These are phyloP conservation scores for Naganishia friedmannii DNA, from an alignment of 768 basidiomycete species.

Conservation along the genomic window DNA sequence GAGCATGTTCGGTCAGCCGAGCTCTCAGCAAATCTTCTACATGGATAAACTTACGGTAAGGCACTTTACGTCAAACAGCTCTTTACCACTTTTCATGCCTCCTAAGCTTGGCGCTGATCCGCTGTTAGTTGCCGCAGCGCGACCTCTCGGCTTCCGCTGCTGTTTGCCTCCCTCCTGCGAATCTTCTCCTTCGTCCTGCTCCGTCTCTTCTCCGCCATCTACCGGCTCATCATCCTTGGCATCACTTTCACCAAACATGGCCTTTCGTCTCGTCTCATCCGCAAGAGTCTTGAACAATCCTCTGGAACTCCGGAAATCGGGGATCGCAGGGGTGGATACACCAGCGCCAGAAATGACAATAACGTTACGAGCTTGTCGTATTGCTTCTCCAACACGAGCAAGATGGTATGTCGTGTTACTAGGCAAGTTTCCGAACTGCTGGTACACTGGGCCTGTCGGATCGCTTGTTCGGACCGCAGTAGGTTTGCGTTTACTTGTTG, in stretches of 20 bases:
- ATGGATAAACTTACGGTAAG: slow-evolving; percentile 61
- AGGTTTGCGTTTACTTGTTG: not conserved
- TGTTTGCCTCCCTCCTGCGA: not conserved
- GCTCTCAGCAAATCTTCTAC: slow-evolving; percentile 26
- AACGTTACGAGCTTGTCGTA: slow-evolving; percentile 30
- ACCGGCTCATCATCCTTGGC: not conserved
- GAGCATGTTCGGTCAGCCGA: slow-evolving; percentile 28
- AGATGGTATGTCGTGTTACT: slow-evolving; percentile 25
- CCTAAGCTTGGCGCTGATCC: slow-evolving; percentile 45
- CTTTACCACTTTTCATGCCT: slow-evolving; percentile 78
- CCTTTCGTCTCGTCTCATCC: slow-evolving; percentile 17
- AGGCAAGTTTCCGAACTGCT: slow-evolving; percentile 26
- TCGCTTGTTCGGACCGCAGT: not conserved
- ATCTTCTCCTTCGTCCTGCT: not conserved
- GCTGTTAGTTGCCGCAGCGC: not conserved
- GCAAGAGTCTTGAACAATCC: slow-evolving; percentile 32
- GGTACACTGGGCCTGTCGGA: not conserved
- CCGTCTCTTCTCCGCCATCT: not conserved
- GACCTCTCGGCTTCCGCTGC: slow-evolving; percentile 26
- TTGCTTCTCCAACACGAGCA: slow-evolving; percentile 26
- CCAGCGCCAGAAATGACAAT: slow-evolving; percentile 32
- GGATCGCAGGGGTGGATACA: slow-evolving; percentile 33
- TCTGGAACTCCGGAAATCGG: slow-evolving; percentile 31
- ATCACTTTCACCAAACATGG: slow-evolving; percentile 8
- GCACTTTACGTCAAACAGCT: slow-evolving; percentile 85